These are phyloP conservation scores for Talaromyces sp. DNA, from an alignment of 2,329 filamentous ascomycete genomes.

Conservation along the genomic window DNA sequence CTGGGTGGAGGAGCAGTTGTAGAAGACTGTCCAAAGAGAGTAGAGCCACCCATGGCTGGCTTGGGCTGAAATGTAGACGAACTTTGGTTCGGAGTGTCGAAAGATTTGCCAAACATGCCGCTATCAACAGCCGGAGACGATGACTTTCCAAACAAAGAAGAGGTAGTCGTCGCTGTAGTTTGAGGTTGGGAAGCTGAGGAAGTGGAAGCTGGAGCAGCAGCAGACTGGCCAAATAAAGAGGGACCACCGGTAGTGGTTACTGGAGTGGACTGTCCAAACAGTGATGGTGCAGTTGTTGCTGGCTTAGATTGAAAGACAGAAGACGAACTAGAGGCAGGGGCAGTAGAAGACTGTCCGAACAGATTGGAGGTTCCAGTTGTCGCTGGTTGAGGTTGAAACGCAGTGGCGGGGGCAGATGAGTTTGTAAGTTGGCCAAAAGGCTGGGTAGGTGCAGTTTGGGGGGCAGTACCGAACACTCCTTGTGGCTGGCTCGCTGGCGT, in stretches of 20 bases:
- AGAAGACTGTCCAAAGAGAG: slow-evolving; percentile 6
- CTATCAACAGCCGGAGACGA: neutral
- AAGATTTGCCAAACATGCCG: neutral
- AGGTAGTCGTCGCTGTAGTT: slow-evolving; percentile 6
- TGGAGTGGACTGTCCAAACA: slow-evolving; percentile 14
- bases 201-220: slow-evolving; percentile 14
- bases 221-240: slow-evolving; percentile 25
- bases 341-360: slow-evolving; percentile 15
- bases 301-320: slow-evolving; percentile 4
- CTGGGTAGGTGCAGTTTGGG: slow-evolving; percentile 1
- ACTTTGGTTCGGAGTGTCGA: neutral
- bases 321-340: neutral
- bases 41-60: slow-evolving; percentile 5
- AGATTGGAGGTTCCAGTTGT: slow-evolving; percentile 17
- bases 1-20: neutral
- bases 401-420: neutral
- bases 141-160: slow-evolving; percentile 1
- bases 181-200: slow-evolving; percentile 17
- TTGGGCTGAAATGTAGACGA: slow-evolving; percentile 4
- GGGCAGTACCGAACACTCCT: neutral
- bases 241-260: slow-evolving; percentile 18
- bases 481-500: neutral
- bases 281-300: slow-evolving; percentile 8
- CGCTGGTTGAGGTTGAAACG: slow-evolving; percentile 14
- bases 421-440: slow-evolving; percentile 7